Evolutionary conservation across 176 grass and related monocot genomes (phyloP).

Genomic region (Stipa capillata): DNA sequence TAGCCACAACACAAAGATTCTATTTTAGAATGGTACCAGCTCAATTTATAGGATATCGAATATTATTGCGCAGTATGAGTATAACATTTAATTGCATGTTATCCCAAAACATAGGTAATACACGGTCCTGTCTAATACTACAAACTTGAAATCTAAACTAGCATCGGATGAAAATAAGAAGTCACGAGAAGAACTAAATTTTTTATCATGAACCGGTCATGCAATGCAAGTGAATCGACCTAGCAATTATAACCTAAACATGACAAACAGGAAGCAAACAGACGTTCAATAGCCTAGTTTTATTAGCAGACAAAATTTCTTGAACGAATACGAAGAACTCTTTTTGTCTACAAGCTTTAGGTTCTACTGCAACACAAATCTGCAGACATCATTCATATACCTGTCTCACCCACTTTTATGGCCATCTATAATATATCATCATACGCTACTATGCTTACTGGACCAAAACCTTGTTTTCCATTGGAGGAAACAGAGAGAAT

Average conservation of each 20-base stretch:
- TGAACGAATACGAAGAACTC: slow-evolving; percentile 28
- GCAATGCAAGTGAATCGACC: neutral
- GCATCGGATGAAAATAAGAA: neutral
- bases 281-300: slow-evolving; percentile 21
- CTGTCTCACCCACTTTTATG: slow-evolving; percentile 36
- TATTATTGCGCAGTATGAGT: neutral
- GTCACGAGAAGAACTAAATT: neutral
- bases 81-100: neutral
- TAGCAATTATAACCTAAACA: neutral
- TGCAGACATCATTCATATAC: slow-evolving; percentile 44
- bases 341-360: slow-evolving; percentile 41
- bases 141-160: neutral
- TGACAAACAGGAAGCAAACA: neutral
- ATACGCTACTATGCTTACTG: slow-evolving; percentile 37
- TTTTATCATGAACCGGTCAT: neutral
- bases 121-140: too few species aligned
- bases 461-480: slow-evolving; percentile 47
- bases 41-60: neutral
- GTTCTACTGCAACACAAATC: slow-evolving; percentile 39
- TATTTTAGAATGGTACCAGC: neutral
- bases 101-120: neutral
- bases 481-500: slow-evolving; percentile 8
- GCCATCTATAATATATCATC: slow-evolving; percentile 51
- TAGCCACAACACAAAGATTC: neutral
- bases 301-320: slow-evolving; percentile 51